A percentile compares a stretch with the other conserved stretches of the same genome.
phyloP scores from a whole-genome alignment of 2,329 filamentous ascomycete genomes.

The Colletotrichum abscissum region DNA sequence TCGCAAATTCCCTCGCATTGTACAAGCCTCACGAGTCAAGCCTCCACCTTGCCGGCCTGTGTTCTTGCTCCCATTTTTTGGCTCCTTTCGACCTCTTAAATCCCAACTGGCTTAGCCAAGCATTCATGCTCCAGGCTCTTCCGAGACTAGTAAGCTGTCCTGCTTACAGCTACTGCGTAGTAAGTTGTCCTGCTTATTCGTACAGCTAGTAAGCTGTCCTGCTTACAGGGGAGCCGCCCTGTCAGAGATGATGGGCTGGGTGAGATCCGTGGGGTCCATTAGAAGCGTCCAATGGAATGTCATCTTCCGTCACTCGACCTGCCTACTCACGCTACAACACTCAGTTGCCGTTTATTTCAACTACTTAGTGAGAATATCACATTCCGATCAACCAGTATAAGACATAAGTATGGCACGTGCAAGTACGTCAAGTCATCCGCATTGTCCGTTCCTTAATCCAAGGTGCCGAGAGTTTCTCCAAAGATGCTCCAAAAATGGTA shows the following conservation, averaged over 20 bases:
- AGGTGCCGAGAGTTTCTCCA: background rate
- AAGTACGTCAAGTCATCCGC: background rate
- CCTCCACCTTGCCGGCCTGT: background rate
- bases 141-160: background rate
- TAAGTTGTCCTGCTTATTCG: background rate
- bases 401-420: background rate
- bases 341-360: background rate
- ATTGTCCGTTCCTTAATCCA: background rate
- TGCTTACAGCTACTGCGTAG: too few relatives aligned
- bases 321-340: background rate
- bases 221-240: background rate
- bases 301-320: constrained; percentile 22
- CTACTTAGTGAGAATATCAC: background rate
- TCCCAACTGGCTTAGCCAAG: background rate
- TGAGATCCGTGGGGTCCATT: background rate
- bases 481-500: background rate
- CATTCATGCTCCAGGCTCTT: background rate
- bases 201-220: background rate
- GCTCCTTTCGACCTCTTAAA: background rate
- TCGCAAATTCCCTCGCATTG: background rate
- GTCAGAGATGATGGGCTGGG: background rate
- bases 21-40: constrained; percentile 7
- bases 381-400: background rate
- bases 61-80: background rate
- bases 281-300: constrained; percentile 12